Base-by-base conservation (phyloP, 106 monocot species). In the Dioscorea zingiberensis region DNA sequence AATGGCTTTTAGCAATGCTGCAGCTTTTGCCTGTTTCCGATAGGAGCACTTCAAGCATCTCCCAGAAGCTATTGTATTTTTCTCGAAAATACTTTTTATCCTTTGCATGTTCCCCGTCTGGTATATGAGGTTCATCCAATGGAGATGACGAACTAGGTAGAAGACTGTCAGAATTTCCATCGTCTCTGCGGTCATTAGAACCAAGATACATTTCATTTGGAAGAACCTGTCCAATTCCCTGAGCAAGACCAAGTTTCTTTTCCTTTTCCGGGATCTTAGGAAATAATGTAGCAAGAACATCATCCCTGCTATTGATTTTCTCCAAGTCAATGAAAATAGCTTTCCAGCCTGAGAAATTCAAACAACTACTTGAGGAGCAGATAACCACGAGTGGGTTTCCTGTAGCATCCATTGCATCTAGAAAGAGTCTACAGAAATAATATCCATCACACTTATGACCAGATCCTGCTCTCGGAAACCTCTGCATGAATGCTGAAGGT, bases 321-420 rank as follows among this genome's bases (percentile, higher is more conserved):
- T 66, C 71, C 13, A 32, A 17, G 21, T 44, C 49, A 27, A 79
- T 58, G 11, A 54, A 11, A 29, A 53, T 12, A 22, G 59, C 59
- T 54, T 74, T 71, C 38, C 27, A 55, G 11, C 4, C 14, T 38
- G 68, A 25, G 30, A 54, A 13, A 7, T 27, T 21, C 17, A 9
- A 14, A 19, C 19, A 17, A 13, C 21, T 26, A 38, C 57, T 14
- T 30, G 22, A 10, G 10, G 46, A 62, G 38, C 63, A 51, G 7
- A 83, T 38, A 17, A 71, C 21, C 0, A 83, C 74, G 22, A 79
- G 24, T 13, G 68, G 68, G 54, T 78, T 66, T 13, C 59, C 71
- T 63, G 69, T n/a, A 10, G 16, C 29, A 45, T 14, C 30, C 17
- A 79, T 47, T 38, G 67, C 78, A 30, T 71, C 59, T 14, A 67